Evolutionary conservation across 1,284 basidiomycete species (phyloP), one percentile per base, ranked within the genome.

Genomic region (Cryptococcus jaspeensis): DNA sequence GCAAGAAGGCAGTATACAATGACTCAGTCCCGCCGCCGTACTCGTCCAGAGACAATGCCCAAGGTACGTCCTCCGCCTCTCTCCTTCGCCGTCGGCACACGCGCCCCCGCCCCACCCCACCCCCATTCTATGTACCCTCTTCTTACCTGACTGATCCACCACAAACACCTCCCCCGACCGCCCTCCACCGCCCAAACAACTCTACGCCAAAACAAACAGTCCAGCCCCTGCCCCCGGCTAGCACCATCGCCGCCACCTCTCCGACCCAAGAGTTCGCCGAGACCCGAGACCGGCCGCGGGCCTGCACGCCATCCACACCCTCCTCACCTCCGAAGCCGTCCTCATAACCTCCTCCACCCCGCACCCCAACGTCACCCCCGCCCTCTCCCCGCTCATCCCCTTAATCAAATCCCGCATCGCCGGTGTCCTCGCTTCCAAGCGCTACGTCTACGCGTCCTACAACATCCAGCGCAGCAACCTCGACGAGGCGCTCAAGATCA

Each of bases 391-490:
- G 8, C 81, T 98, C 53, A 89, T 95, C 76, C 80, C 86, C 13
- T 81, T 89, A 63, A 87, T 99, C 75, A 89, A 89, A 11, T 86
- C 84, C 43, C 90, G 95, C 39, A 90, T 99, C 66, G 88, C 88
- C 1, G 96, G 96, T 61, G 92, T 98, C 43, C 82, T 98, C 58
- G 94, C 96, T 0, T 92, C 96, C 1, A 81, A 82, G 56, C 87
- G 85, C 78, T 97, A 93, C 76, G 88, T 95, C 48, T 80, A 94
- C 20, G 92, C 92, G 74, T 87, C 92, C 69, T 99, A 97, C 83
- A 99, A 99, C 76, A 83, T 99, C 57, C 78, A 79, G 36, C 84
- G 91, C 12, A 80, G 80, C 22, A 79, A 80, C 42, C 82, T 98
- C 7, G 64, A 80, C 11, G 78, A 79, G 3, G 93, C 91, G 0